Evolutionary conservation across 1,284 basidiomycete species (phyloP).

Genomic region (Salmacisia buchloeana): DNA sequence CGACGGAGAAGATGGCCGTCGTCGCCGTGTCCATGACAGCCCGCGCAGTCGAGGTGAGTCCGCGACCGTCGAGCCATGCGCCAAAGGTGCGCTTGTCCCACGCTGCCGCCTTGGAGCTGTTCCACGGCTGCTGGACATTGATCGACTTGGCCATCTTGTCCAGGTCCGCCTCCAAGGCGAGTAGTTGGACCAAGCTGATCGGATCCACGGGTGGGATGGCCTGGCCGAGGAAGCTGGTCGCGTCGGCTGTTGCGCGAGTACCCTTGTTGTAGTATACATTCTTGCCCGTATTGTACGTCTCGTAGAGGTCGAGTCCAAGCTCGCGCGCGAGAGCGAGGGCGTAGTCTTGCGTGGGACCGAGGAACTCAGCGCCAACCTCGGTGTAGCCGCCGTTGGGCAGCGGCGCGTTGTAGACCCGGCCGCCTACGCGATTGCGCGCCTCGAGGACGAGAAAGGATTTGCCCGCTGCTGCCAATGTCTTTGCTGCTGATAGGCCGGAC

Average conservation of each 20-base stretch:
- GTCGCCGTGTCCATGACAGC: not conserved
- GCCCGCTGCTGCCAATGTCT: not conserved
- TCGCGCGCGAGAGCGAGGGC: not conserved
- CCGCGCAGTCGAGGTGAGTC: not conserved
- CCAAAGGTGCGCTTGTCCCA: not conserved
- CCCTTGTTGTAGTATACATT: not conserved
- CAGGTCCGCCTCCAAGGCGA: not conserved
- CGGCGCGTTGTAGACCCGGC: not conserved
- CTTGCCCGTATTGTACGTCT: not conserved
- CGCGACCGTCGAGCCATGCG: not conserved
- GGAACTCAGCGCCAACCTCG: constrained; percentile 2
- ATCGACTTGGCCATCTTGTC: not conserved
- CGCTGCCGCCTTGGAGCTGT: not conserved
- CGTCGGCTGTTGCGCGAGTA: not conserved
- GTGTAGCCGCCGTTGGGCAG: constrained; percentile 5
- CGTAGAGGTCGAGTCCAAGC: not conserved
- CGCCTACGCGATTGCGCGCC: not conserved
- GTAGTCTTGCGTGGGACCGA: constrained; percentile 5
- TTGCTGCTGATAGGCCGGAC: not conserved
- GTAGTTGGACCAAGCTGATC: not conserved
- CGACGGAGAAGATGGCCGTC: not conserved
- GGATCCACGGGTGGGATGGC: not conserved
- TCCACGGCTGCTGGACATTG: not conserved
- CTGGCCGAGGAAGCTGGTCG: not conserved
- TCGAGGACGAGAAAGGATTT: not conserved